Evolutionary conservation across 2,329 filamentous ascomycete genomes (phyloP), one percentile per base, ranked within the genome.

Genomic region (Allantophomopsis cytisporea): DNA sequence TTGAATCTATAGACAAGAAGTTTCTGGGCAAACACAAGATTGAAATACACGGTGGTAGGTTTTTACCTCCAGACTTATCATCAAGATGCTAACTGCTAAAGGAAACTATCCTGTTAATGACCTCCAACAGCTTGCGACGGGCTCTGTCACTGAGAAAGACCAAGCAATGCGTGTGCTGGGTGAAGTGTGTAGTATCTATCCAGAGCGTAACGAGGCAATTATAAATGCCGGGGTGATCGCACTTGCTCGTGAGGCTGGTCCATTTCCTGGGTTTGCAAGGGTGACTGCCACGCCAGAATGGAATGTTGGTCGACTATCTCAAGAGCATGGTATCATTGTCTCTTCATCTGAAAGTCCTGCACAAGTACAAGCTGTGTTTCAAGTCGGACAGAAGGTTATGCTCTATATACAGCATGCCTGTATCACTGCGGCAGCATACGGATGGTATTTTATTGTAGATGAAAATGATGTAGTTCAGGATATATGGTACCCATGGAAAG

Each of bases 111-210:
- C 57, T 3, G 50, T 50, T 23, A 58, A 60, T n/a, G 59, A 61
- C 31, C 57, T 62, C 13, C 59, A 62, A 31, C 59, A 61, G 39
- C 53, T 62, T 2, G 57, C 56, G 2, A 62, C 59, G 1, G 53
- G 54, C 1, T 43, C 60, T 5, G 53, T 61, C 12, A 40, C 53
- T 14, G 40, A 45, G 1, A 16, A 14, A 36, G 51, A 57, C 20
- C 56, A 57, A 28, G 56, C 59, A 3, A 47, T 54, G 4, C 52
- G 55, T 3, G 47, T 61, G 2, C 42, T 49, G 0, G 47, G 54
- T 18, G 59, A 62, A 39, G 57, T 61, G n/a, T 60, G 56, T 45
- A 57, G 59, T 38, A 49, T 60, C 10, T 61, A 61, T 35, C 54
- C 55, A 0, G 56, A 59, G 38, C 53, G 59, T 7, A 60, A 61